These are phyloP conservation scores for Sugiyamaella xylanicola DNA, from an alignment of 1,139 yeast species.

Conservation along the genomic window DNA sequence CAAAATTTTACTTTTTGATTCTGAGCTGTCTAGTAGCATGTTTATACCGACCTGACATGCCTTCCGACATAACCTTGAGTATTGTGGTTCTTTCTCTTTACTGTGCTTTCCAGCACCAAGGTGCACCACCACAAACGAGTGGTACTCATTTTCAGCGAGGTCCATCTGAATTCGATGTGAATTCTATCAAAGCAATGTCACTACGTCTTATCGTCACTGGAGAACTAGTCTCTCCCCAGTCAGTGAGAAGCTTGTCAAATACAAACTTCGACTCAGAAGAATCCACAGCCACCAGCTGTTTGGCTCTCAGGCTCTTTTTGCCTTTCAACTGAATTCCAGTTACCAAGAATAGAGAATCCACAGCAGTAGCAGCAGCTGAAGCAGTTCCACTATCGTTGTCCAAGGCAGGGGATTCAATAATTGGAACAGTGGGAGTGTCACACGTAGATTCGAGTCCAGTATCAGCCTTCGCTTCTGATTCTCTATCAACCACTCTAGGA, in stretches of 20 bases:
- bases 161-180: slow-evolving; percentile 1
- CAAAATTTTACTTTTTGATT: too few species aligned
- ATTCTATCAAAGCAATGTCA: slow-evolving; percentile 29
- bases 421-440: too few species aligned
- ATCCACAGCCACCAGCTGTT: slow-evolving; percentile 32
- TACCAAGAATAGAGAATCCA: background rate
- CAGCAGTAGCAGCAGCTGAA: background rate
- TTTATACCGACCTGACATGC: slow-evolving; percentile 33
- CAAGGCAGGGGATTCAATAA: too few species aligned
- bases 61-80: slow-evolving; percentile 30
- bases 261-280: slow-evolving; percentile 34
- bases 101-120: slow-evolving; percentile 44
- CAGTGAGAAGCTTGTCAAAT: slow-evolving; percentile 30
- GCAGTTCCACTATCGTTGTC: background rate
- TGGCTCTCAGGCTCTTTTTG: slow-evolving; percentile 23
- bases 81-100: slow-evolving; percentile 22
- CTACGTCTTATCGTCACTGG: slow-evolving; percentile 29
- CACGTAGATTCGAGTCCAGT: too few species aligned
- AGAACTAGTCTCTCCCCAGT: slow-evolving; percentile 30
- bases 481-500: too few species aligned
- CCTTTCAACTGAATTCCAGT: slow-evolving; percentile 18
- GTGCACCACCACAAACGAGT: slow-evolving; percentile 38
- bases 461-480: too few species aligned
- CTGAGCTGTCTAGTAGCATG: slow-evolving; percentile 24
- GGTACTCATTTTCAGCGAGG: background rate